These are phyloP conservation scores for Trichosporon inkin DNA, from an alignment of 1,284 basidiomycete genomes.

Conservation along the genomic window DNA sequence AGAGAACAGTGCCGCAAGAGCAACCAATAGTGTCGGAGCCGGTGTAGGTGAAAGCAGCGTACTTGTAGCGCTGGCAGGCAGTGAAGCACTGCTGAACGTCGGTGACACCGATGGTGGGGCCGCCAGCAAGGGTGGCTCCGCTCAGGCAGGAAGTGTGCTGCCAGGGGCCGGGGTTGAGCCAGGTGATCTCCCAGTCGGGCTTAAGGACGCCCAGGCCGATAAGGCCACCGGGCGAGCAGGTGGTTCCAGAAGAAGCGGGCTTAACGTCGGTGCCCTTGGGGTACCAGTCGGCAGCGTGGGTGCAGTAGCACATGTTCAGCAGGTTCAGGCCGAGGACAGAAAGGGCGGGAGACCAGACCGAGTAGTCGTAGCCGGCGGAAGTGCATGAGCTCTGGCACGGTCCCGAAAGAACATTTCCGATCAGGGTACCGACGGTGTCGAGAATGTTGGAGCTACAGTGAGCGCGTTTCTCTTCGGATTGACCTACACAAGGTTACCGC, in stretches of 20 bases:
- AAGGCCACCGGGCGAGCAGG: neutral
- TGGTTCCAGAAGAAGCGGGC: neutral
- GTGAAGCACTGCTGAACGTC: neutral
- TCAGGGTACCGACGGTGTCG: neutral
- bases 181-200: neutral
- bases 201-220: neutral
- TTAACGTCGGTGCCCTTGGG: neutral
- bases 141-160: neutral
- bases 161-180: neutral
- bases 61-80: neutral
- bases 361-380: neutral
- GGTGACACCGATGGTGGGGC: neutral
- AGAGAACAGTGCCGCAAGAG: neutral
- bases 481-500: conserved; percentile 2
- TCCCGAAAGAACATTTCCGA: neutral
- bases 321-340: neutral
- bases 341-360: neutral
- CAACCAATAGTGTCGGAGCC: neutral
- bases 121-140: neutral
- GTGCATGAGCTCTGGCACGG: neutral
- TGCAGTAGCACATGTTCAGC: conserved; percentile 3
- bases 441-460: neutral
- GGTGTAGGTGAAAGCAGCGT: conserved; percentile 1
- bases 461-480: neutral
- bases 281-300: neutral